Evolutionary conservation across 2,329 filamentous ascomycete species (phyloP), one percentile per base, ranked within the genome.

Genomic region (Podosphaera aphanis): DNA sequence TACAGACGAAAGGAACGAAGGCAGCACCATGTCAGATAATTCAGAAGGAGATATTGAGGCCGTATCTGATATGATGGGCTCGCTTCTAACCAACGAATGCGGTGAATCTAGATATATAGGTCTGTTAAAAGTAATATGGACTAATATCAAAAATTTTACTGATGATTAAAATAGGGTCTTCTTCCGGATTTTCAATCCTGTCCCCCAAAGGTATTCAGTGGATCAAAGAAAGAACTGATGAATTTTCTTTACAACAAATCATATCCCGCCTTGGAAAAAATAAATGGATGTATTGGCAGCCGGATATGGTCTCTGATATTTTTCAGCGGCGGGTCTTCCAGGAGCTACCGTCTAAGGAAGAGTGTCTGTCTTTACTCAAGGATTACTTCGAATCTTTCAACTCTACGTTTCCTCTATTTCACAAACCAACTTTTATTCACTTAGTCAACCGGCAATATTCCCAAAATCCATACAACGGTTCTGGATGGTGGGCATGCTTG

Each of bases 311-410:
- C 61, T 75, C 80, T 43, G 88, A 95, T 59, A 73, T 98, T 18
- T 95, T 95, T 63, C 75, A 77, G 45, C 77, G 86, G 33, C 78
- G 79, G 15, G 71, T 93, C 23, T 94, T 88, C 67, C 79, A 80
- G 49, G 79, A 77, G 15, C 63, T 95, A 27, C 90, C 90, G 2
- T 69, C 82, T 0, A 92, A 92, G 61, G 69, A 77, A n/a, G 86
- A 94, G 63, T 83, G 85, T 0, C 62, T 92, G 49, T 92, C 84
- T 1, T 66, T 95, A 33, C 73, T 94, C 49, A 84, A 81, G 61
- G 90, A 98, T 61, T 98, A 80, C 58, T 98, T 98, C 53, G 83
- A 93, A 57, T 94, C 94, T 63, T 95, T 98, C 70, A 98, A 98
- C 66, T 90, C 84, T 73, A 88, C 95, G 73, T 93, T 95, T 58